These are phyloP conservation scores for Diddensiella caesifluorescens DNA, from an alignment of 805 yeast species.

Conservation along the genomic window DNA sequence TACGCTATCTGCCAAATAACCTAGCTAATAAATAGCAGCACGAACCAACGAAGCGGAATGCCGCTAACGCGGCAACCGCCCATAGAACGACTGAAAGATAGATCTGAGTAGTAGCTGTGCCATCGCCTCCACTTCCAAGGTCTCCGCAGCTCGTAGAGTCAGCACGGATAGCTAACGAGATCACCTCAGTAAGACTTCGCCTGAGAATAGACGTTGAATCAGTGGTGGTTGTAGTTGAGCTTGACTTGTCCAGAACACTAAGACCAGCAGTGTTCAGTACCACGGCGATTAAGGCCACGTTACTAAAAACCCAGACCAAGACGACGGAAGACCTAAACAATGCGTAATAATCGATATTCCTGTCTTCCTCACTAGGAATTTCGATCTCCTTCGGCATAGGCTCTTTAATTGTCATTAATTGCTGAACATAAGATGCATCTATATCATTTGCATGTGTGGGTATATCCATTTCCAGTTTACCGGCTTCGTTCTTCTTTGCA, in stretches of 20 bases:
- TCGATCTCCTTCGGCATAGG: slow-evolving; percentile 33
- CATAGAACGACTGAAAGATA: slow-evolving; percentile 84
- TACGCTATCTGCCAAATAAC: slow-evolving; percentile 27
- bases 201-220: slow-evolving; percentile 27
- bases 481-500: slow-evolving; percentile 61
- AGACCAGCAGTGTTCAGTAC: slow-evolving; percentile 84
- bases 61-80: slow-evolving; percentile 89
- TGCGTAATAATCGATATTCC: slow-evolving; percentile 80
- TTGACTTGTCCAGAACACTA: slow-evolving; percentile 35
- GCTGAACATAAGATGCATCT: slow-evolving; percentile 64
- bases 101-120: slow-evolving; percentile 31
- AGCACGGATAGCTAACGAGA: not conserved
- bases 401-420: slow-evolving; percentile 50
- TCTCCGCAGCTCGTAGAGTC: slow-evolving; percentile 14
- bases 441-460: slow-evolving; percentile 76
- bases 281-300: slow-evolving; percentile 72
- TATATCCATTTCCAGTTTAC: slow-evolving; percentile 48
- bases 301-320: slow-evolving; percentile 81
- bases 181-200: slow-evolving; percentile 8
- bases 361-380: slow-evolving; percentile 39
- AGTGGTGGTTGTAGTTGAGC: slow-evolving; percentile 21
- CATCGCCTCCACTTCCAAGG: slow-evolving; percentile 19
- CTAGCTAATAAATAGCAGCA: slow-evolving; percentile 46
- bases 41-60: slow-evolving; percentile 76
- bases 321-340: slow-evolving; percentile 85